A percentile compares a stretch with the other conserved stretches of the same genome.
These are phyloP conservation scores for Fraxinus albicans DNA, from an alignment of 305 asterid genomes.

Conservation along the genomic window DNA sequence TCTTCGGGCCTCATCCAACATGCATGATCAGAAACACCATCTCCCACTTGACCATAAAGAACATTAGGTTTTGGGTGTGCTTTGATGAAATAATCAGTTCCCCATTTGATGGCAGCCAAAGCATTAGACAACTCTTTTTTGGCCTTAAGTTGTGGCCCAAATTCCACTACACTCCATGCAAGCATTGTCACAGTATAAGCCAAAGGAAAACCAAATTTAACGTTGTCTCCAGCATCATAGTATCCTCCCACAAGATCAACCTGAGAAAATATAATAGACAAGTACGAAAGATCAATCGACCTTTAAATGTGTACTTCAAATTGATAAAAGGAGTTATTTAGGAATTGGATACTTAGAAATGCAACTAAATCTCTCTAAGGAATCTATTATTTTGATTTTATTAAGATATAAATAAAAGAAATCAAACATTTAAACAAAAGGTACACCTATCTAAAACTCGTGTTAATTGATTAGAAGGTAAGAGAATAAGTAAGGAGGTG, in stretches of 20 bases:
- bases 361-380: too few relatives aligned
- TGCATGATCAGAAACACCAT: conserved; percentile 51
- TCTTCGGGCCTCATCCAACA: conserved; percentile 85
- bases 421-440: too few relatives aligned
- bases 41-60: conserved; percentile 63
- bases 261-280: conserved; percentile 18
- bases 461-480: too few relatives aligned
- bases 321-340: too few relatives aligned
- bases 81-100: conserved; percentile 58
- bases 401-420: too few relatives aligned
- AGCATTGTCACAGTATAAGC: conserved; percentile 60
- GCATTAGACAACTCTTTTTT: conserved; percentile 37
- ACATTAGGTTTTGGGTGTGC: conserved; percentile 52
- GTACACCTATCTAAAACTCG: too few relatives aligned
- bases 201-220: conserved; percentile 64
- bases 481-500: too few relatives aligned
- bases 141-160: conserved; percentile 26
- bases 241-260: conserved; percentile 64
- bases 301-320: neutral
- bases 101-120: conserved; percentile 50
- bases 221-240: conserved; percentile 72
- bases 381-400: too few relatives aligned
- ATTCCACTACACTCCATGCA: conserved; percentile 60
- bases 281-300: neutral
- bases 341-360: neutral